Percentiles rank a stretch among this genome's conserved stretches.
phyloP scores from a whole-genome alignment of 2,329 filamentous ascomycete genomes.

The Aspergillus nomiae region DNA sequence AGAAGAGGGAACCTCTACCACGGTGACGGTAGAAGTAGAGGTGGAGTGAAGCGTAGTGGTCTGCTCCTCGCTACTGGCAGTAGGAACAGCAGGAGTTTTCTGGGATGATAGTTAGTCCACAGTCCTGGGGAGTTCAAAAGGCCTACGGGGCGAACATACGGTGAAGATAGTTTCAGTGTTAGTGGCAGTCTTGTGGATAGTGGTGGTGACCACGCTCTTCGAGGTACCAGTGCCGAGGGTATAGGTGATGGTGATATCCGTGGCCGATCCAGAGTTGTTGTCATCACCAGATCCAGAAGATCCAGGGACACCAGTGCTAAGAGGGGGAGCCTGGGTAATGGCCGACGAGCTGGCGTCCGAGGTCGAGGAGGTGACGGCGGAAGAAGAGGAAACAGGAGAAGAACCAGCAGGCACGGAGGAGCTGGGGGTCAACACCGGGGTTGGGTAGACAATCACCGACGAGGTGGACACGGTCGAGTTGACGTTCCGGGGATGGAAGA shows the following conservation, averaged over 20 bases:
- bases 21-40: slow-evolving; percentile 31
- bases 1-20: slow-evolving; percentile 22
- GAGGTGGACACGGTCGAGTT: slow-evolving; percentile 20
- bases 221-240: slow-evolving; percentile 40
- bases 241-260: slow-evolving; percentile 40
- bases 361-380: not conserved
- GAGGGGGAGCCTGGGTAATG: slow-evolving; percentile 18
- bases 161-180: slow-evolving; percentile 28
- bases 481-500: slow-evolving; percentile 23
- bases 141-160: slow-evolving; percentile 21
- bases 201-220: slow-evolving; percentile 40
- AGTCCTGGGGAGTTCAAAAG: not conserved
- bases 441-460: slow-evolving; percentile 25
- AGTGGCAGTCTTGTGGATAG: slow-evolving; percentile 37
- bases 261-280: slow-evolving; percentile 19
- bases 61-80: slow-evolving; percentile 7
- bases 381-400: slow-evolving; percentile 2
- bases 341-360: slow-evolving; percentile 3
- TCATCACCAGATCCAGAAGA: slow-evolving; percentile 6
- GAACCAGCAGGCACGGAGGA: slow-evolving; percentile 2
- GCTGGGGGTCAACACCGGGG: slow-evolving; percentile 13
- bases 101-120: slow-evolving; percentile 1
- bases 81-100: slow-evolving; percentile 10
- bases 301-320: slow-evolving; percentile 25
- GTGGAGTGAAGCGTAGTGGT: slow-evolving; percentile 35